phyloP scores from a whole-genome alignment of 306 rosid species.

The Vigna mungo region DNA sequence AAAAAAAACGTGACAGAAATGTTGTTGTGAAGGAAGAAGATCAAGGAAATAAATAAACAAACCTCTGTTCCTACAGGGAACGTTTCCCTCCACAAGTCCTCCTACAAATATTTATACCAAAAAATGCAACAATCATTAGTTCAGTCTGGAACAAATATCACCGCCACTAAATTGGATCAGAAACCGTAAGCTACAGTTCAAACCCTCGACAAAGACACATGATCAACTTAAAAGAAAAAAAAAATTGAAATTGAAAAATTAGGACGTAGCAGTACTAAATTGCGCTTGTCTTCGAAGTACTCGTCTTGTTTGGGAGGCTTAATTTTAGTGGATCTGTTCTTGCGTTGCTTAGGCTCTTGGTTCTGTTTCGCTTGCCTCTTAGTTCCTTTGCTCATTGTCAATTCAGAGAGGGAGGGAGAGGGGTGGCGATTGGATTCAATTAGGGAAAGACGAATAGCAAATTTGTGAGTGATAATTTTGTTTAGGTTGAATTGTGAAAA shows the following conservation, averaged over 20 bases:
- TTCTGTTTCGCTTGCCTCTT: slow-evolving; percentile 53
- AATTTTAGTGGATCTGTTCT: slow-evolving; percentile 44
- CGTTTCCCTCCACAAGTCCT: slow-evolving; percentile 53
- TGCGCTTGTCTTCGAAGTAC: slow-evolving; percentile 56
- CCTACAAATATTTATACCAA: slow-evolving; percentile 40
- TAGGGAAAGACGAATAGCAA: not conserved
- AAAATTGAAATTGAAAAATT: not conserved
- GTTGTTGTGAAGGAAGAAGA: not conserved
- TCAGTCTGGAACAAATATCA: not conserved
- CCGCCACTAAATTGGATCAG: not conserved
- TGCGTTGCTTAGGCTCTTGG: slow-evolving; percentile 38
- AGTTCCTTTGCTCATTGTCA: slow-evolving; percentile 51
- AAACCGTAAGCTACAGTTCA: not conserved
- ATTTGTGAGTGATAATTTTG: not conserved
- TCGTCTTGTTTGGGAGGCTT: slow-evolving; percentile 51
- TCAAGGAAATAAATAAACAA: not conserved
- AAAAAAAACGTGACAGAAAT: not conserved
- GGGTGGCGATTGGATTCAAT: no score
- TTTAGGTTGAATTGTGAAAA: no score
- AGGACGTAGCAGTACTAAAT: slow-evolving; percentile 40
- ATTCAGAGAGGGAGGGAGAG: slow-evolving; percentile 10
- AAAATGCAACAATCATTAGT: not conserved
- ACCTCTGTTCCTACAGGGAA: slow-evolving; percentile 64
- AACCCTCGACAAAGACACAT: not conserved
- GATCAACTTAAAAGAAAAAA: not conserved